Evolutionary conservation across 2,329 filamentous ascomycete species (phyloP), one percentile per base, ranked within the genome.

Genomic region (Penicillium polonicum): DNA sequence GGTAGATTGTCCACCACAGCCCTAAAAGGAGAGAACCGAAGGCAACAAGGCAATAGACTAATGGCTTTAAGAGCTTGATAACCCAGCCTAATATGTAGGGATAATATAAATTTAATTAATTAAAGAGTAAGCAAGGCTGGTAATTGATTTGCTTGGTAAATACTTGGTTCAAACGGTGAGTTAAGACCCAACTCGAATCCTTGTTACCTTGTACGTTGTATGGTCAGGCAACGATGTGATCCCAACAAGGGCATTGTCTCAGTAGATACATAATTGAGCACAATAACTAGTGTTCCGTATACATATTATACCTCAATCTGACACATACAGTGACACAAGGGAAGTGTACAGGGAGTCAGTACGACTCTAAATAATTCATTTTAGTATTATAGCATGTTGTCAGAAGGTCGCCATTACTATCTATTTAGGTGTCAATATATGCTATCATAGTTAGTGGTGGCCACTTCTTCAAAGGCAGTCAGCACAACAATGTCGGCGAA

Each of bases 241-340:
- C 15, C 8, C 29, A 46, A 33, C n/a, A 48, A 33, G 5, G 12
- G n/a, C 2, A 21, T 15, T 29, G 3, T 19, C 19, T 46, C 21
- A 42, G 7, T 17, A 43, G 23, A 43, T 33, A 33, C 27, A 9
- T 33, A 31, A 31, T 12, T 8, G 2, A 35, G 4, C 27, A 21
- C 12, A 19, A 15, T 5, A 33, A 2, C 27, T 27, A 31, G 10
- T 31, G 29, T 31, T 31, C 29, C 29, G 7, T 10, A 46, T 46
- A 46, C 29, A 48, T 17, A 12, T 31, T 43, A 21, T 33, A 13
- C 19, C 27, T 41, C 42, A 17, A 48, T 41, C 43, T 48, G 52
- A 54, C 43, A 48, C 8, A 43, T 48, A 36, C 19, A 13, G 43
- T 54, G 43, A 48, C 25, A 54, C 43, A 48, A 39, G 23, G 23